Evolutionary conservation across 2,329 filamentous ascomycete genomes (phyloP), one percentile per base, ranked within the genome.

Genomic region (Diaporthe sp.): DNA sequence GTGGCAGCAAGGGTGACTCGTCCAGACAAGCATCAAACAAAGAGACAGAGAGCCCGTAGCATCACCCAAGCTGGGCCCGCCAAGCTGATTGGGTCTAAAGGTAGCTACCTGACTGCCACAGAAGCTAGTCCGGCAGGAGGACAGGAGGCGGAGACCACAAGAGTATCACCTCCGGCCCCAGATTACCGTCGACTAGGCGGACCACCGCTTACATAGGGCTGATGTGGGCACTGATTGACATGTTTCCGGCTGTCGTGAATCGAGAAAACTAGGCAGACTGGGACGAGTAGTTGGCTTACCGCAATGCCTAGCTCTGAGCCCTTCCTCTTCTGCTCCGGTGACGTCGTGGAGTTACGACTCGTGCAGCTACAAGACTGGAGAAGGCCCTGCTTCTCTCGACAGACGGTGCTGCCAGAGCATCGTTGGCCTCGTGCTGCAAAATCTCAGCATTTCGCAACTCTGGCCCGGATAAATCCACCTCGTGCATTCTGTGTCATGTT

Each of bases 1-100:
- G 80, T 83, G 80, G 79, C 79, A 81, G 79, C 83, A 84, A 81
- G 84, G 82, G 80, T 82, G 77, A 75, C 78, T 73, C 80, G 80
- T 82, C 83, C 81, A 86, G 85, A 87, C 86, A 87, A 84, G 84
- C 82, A 85, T 87, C 85, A 87, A 86, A 86, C 85, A 82, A 79
- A 82, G 78, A 79, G 81, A 78, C 77, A 75, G 77, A 78, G 79
- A 75, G 58, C 74, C 78, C 75, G 71, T 44, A 65, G 51, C 79
- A 76, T 77, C 75, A 76, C 53, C 37, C 58, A 71, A 57, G 72
- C 69, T 59, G 25, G 39, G 49, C 46, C 62, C 62, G 73, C 69
- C 69, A 75, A 75, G 68, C 53, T 58, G 73, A 76, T 74, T 75
- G 74, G 70, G 71, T 74, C 72, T 61, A 61, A 71, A 53, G 46